Evolutionary conservation across 139 green algal genomes (phyloP).

Genomic region (Closterium sp.): DNA sequence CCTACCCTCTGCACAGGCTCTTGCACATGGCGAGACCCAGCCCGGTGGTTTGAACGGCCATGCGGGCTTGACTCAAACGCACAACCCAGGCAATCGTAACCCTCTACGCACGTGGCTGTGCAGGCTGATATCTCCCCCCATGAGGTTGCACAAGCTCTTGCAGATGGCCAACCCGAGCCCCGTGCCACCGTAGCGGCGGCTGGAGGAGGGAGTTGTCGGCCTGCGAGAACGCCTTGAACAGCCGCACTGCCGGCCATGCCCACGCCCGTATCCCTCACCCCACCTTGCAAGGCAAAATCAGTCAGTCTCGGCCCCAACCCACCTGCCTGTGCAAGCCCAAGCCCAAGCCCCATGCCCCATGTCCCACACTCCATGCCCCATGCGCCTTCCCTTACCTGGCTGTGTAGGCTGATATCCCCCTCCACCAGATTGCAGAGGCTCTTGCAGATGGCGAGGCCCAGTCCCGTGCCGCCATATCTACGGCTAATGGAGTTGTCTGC

Average conservation of each 20-base stretch:
- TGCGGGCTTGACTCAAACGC: too few species aligned
- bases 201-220: background rate
- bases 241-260: conserved; percentile 1
- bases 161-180: conserved; percentile 27
- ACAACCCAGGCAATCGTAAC: too few species aligned
- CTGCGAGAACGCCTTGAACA: conserved; percentile 47
- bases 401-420: conserved; percentile 20
- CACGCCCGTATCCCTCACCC: conserved; percentile 30
- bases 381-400: background rate
- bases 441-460: conserved; percentile 25
- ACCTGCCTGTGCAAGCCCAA: too few species aligned
- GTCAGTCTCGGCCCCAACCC: background rate
- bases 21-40: conserved; percentile 28
- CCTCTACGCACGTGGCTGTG: background rate
- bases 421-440: conserved; percentile 14
- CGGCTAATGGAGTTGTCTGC: background rate
- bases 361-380: too few species aligned
- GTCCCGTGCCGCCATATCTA: background rate
- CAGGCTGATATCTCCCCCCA: too few species aligned
- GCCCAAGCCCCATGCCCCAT: too few species aligned
- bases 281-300: background rate
- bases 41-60: conserved; percentile 9
- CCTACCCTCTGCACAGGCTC: conserved; percentile 7
- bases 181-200: background rate
- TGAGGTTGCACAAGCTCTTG: conserved; percentile 8